Conservation (phyloP, 176 grass and related monocot species). For the Oryza meyeriana region DNA sequence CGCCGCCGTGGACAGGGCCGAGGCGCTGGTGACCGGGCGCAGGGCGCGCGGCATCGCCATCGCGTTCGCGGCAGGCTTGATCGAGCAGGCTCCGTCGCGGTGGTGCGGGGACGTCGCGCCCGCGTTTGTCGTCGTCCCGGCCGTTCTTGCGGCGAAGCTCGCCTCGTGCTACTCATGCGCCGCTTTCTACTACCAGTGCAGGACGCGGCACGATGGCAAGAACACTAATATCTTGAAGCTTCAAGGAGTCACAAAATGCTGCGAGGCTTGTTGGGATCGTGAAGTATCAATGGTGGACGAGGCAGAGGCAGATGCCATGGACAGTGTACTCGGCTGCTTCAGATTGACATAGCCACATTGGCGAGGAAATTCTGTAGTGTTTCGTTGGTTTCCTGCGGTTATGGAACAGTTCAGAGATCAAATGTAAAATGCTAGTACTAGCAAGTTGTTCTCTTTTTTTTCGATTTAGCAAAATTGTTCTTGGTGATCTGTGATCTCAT, state of each 20-base stretch:
- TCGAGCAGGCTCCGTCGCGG: constrained; percentile 25
- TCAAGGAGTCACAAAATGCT: background rate
- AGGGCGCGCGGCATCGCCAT: background rate
- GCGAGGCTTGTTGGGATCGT: background rate
- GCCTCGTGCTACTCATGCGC: constrained; percentile 24
- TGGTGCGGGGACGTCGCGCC: background rate
- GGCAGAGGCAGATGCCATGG: background rate
- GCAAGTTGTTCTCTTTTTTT: no score
- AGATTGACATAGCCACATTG: background rate
- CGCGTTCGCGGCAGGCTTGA: background rate
- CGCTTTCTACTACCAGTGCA: constrained; percentile 47
- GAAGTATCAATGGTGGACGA: background rate
- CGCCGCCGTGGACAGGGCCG: constrained; percentile 23
- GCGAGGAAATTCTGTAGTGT: background rate
- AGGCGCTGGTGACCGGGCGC: background rate
- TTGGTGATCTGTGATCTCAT: no score
- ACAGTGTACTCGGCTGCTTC: background rate
- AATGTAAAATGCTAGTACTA: no score
- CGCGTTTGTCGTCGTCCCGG: background rate
- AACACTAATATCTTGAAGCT: background rate
- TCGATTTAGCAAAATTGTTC: no score
- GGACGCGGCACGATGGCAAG: background rate
- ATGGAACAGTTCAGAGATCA: no score
- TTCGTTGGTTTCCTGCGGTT: background rate
- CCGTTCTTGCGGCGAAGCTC: constrained; percentile 15